phyloP scores from a whole-genome alignment of 768 basidiomycete genomes.

The Clavulina sp. region DNA sequence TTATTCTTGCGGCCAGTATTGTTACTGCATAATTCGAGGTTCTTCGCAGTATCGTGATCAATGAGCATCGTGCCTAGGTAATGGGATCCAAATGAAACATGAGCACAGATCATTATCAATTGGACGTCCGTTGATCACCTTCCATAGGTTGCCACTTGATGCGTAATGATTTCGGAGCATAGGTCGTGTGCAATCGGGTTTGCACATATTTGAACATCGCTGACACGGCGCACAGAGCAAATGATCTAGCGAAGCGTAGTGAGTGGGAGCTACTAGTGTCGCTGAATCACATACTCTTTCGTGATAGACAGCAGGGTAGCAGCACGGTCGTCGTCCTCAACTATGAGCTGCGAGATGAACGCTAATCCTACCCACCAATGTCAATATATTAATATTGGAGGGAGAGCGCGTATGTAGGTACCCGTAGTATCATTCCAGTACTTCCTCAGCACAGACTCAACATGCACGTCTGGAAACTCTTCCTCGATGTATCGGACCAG shows the following conservation, averaged over 20 bases:
- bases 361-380: constrained; percentile 39
- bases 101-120: background rate
- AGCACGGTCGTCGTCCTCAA: constrained; percentile 67
- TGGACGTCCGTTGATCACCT: constrained; percentile 15
- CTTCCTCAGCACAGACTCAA: constrained; percentile 56
- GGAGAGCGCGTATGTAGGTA: constrained; percentile 15
- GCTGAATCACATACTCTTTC: constrained; percentile 37
- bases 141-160: constrained; percentile 66
- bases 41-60: constrained; percentile 72
- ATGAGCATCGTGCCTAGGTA: constrained; percentile 73
- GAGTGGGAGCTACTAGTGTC: background rate
- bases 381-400: constrained; percentile 14
- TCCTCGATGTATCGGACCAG: constrained; percentile 57
- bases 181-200: constrained; percentile 46
- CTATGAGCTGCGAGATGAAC: constrained; percentile 57
- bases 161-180: constrained; percentile 47
- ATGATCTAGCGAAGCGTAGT: constrained; percentile 38
- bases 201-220: constrained; percentile 83
- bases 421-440: constrained; percentile 80
- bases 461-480: constrained; percentile 47
- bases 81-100: background rate
- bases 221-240: constrained; percentile 67
- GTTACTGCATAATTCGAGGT: constrained; percentile 80
- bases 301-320: constrained; percentile 62
- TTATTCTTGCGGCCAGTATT: constrained; percentile 43